These are phyloP conservation scores for Coemansia sp. DNA, from an alignment of 192 early-diverging fungal genomes.

Conservation along the genomic window DNA sequence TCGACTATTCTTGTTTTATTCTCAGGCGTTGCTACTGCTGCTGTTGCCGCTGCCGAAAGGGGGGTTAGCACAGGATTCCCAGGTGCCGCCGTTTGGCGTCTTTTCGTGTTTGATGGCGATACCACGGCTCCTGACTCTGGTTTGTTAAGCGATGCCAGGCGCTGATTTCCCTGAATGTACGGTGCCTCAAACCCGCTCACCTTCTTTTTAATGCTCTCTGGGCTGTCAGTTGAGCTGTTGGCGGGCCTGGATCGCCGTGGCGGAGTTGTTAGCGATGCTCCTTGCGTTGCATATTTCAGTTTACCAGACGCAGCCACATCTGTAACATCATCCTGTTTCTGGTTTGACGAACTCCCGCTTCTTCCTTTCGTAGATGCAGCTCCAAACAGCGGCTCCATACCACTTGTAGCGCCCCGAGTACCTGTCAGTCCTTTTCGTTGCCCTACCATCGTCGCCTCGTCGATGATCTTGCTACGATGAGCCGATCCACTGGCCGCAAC, in stretches of 20 bases:
- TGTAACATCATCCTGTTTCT: not conserved
- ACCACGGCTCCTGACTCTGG: not conserved
- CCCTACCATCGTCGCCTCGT: not conserved
- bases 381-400: not conserved
- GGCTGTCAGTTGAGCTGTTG: not conserved
- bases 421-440: not conserved
- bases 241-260: not conserved
- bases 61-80: not conserved
- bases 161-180: constrained; percentile 2
- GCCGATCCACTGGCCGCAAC: not conserved
- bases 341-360: not conserved
- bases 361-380: not conserved
- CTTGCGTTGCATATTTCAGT: not conserved
- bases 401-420: not conserved
- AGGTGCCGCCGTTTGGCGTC: not conserved
- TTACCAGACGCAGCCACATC: not conserved
- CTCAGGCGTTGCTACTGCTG: not conserved
- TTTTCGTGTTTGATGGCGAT: not conserved
- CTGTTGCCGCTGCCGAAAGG: not conserved
- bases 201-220: constrained; percentile 6
- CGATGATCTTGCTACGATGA: not conserved
- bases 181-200: constrained; percentile 16
- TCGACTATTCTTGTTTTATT: constrained; percentile 11
- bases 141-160: constrained; percentile 1
- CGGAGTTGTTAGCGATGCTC: not conserved